Evolutionary conservation across 495 filamentous ascomycete genomes (phyloP).

Genomic region (Podospora pseudocomata): DNA sequence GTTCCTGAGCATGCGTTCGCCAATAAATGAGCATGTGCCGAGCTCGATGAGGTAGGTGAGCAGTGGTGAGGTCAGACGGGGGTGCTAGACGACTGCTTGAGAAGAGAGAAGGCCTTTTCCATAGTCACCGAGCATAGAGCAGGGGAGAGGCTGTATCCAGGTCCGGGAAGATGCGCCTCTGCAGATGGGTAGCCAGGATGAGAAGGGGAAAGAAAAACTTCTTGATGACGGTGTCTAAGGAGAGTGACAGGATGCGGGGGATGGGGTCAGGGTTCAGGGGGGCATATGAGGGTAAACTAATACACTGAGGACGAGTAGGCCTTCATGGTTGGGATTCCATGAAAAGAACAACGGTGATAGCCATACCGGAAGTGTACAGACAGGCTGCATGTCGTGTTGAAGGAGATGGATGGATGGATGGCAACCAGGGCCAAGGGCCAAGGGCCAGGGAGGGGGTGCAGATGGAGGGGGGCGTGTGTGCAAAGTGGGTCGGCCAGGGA

Average conservation of each 20-base stretch:
- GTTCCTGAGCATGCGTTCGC: constrained; percentile 26
- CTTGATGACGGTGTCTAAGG: constrained; percentile 24
- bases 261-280: constrained; percentile 27
- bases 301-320: constrained; percentile 20
- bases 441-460: constrained; percentile 17
- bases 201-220: constrained; percentile 20
- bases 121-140: constrained; percentile 33
- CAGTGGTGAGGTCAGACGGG: constrained; percentile 32
- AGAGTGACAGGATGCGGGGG: constrained; percentile 24
- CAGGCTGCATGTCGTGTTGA: constrained; percentile 21
- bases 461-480: constrained; percentile 13
- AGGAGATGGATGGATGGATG: background rate
- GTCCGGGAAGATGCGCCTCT: constrained; percentile 38
- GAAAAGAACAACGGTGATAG: constrained; percentile 16
- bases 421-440: background rate
- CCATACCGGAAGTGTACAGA: constrained; percentile 25
- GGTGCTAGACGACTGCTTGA: constrained; percentile 29
- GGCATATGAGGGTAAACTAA: constrained; percentile 17
- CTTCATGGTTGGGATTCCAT: constrained; percentile 22
- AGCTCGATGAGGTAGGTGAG: constrained; percentile 31
- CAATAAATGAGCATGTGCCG: constrained; percentile 39
- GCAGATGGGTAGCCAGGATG: constrained; percentile 24
- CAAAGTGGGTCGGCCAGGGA: constrained; percentile 22
- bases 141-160: constrained; percentile 38
- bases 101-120: constrained; percentile 35